Evolutionary conservation across 2,329 filamentous ascomycete genomes (phyloP), one percentile per base, ranked within the genome.

Genomic region (Drechslerella coelobrocha): DNA sequence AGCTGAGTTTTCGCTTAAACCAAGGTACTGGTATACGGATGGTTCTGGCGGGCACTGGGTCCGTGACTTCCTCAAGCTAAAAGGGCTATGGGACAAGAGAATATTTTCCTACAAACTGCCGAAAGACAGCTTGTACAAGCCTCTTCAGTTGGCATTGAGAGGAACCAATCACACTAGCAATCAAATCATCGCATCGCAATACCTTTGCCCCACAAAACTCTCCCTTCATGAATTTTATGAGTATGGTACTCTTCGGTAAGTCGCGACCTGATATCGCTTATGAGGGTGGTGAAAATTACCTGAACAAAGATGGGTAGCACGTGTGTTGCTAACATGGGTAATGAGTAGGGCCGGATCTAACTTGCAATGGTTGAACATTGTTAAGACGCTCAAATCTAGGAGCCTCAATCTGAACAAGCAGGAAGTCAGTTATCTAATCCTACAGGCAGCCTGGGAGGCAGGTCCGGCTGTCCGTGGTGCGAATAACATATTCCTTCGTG

Each of bases 351-450:
- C 82, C 1, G 85, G 85, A 0, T 65, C 79, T 17, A 74, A 76
- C 0, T 76, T 86, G 7, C 83, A 85, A 54, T 88, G 85, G 83
- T 74, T 79, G 7, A 88, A 86, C 57, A 81, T 88, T 2, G 74
- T 85, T 0, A 74, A 79, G 0, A 82, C 87, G 73, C 76, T 88
- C 2, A 76, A 77, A 0, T 77, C 79, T 0, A 81, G 82, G 0
- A 78, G 78, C 0, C 56, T 88, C 0, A 81, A 85, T 47, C 82
- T 85, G 34, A 82, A 81, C 9, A 82, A 82, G 43, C 65, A 78
- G 0, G 82, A 85, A 43, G 83, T 83, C 0, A 77, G 77, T 4
- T 72, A 81, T 1, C 74, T 86, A 0, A 55, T 87, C 0, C 74
- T 81, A 1, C 85, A 88, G 69, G 78, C 80, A 0, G 78, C 81